Percentiles rank a stretch among this genome's conserved stretches.
These are phyloP conservation scores for Isabelozyma pseudorhagii DNA, from an alignment of 805 yeast species.

Conservation along the genomic window DNA sequence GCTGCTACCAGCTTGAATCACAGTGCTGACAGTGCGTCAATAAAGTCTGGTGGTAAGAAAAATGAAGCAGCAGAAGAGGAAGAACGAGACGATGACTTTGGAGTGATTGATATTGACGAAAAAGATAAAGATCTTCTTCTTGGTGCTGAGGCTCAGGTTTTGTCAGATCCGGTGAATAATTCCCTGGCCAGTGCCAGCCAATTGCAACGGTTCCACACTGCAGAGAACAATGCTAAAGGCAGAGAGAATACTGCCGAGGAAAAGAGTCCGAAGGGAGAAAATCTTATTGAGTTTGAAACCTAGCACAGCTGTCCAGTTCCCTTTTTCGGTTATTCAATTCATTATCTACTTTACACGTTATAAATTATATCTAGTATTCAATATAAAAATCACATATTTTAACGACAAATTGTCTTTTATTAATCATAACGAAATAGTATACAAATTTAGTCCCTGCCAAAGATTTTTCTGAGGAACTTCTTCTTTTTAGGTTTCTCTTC, in stretches of 20 bases:
- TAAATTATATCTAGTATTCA: neutral
- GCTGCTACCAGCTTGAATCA: slow-evolving; percentile 38
- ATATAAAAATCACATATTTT: neutral
- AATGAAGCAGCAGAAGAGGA: slow-evolving; percentile 35
- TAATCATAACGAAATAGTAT: neutral
- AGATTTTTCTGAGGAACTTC: slow-evolving; percentile 37
- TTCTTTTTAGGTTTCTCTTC: slow-evolving; percentile 24
- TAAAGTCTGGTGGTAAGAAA: slow-evolving; percentile 20
- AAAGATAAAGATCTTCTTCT: slow-evolving; percentile 46
- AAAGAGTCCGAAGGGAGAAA: slow-evolving; percentile 8
- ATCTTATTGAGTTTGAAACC: slow-evolving; percentile 46
- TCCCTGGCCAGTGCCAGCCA: slow-evolving; percentile 15
- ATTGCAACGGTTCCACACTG: slow-evolving; percentile 23
- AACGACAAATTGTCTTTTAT: neutral
- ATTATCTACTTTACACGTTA: neutral
- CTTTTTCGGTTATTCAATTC: neutral
- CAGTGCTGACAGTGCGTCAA: slow-evolving; percentile 19
- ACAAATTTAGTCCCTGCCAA: slow-evolving; percentile 25
- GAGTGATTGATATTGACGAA: slow-evolving; percentile 36
- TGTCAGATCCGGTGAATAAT: slow-evolving; percentile 21
- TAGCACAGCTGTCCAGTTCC: slow-evolving; percentile 2
- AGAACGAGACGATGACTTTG: slow-evolving; percentile 45
- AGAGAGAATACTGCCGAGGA: neutral
- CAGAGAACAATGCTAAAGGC: slow-evolving; percentile 8
- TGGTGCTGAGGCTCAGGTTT: slow-evolving; percentile 47